These are phyloP conservation scores for Podaxis carcinomalis DNA, from an alignment of 768 basidiomycete genomes.

Conservation along the genomic window DNA sequence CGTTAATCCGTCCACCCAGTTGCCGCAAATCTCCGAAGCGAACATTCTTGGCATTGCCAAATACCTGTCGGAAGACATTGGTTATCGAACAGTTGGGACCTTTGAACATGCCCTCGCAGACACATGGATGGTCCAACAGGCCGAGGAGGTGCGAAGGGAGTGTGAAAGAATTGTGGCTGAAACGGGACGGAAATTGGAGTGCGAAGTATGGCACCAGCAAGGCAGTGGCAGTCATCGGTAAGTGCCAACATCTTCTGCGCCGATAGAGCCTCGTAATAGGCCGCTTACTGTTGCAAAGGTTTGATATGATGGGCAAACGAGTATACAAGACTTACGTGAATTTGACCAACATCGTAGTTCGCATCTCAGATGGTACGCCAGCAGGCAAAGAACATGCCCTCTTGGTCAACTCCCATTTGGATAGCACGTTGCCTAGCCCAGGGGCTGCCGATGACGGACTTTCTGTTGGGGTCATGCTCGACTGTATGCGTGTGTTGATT, in stretches of 20 bases:
- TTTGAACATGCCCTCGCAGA: slow-evolving; percentile 84
- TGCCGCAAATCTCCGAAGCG: slow-evolving; percentile 70
- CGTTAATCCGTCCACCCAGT: slow-evolving; percentile 45
- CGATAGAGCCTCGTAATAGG: neutral
- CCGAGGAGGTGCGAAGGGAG: slow-evolving; percentile 51
- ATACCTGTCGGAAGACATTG: slow-evolving; percentile 79
- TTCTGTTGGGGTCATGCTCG: slow-evolving; percentile 88
- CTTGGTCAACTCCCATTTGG: slow-evolving; percentile 86
- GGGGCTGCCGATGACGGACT: slow-evolving; percentile 89
- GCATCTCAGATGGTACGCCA: slow-evolving; percentile 73
- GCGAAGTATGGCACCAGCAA: slow-evolving; percentile 88
- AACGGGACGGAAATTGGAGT: slow-evolving; percentile 63
- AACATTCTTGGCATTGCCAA: slow-evolving; percentile 61
- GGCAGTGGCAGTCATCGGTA: slow-evolving; percentile 88
- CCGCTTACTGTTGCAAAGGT: slow-evolving; percentile 39
- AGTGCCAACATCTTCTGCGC: slow-evolving; percentile 21
- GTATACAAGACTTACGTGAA: slow-evolving; percentile 85
- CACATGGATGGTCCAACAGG: slow-evolving; percentile 71
- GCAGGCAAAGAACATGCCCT: slow-evolving; percentile 77
- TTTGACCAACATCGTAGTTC: slow-evolving; percentile 86
- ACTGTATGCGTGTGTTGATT: slow-evolving; percentile 75
- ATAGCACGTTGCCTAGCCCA: slow-evolving; percentile 85
- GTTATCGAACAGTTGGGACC: slow-evolving; percentile 89
- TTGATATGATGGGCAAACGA: slow-evolving; percentile 86
- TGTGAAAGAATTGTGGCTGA: slow-evolving; percentile 53